Percentiles rank a stretch among this genome's conserved stretches.
phyloP scores from a whole-genome alignment of 2,329 filamentous ascomycete species.

The Neonectria ditissima region DNA sequence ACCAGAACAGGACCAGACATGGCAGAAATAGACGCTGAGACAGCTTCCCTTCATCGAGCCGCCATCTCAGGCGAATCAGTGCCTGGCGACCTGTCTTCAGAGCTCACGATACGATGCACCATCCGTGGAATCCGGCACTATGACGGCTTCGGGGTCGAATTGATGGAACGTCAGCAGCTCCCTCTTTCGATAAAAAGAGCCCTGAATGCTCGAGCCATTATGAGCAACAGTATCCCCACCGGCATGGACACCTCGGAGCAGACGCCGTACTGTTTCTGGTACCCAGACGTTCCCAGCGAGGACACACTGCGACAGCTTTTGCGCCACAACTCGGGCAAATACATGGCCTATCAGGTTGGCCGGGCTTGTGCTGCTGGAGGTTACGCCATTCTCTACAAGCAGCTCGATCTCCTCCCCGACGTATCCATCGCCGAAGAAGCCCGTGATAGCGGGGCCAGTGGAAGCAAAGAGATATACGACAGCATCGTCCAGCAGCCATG shows the following conservation, averaged over 20 bases:
- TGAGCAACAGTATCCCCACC: constrained; percentile 51
- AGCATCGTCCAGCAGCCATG: constrained; percentile 43
- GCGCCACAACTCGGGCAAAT: constrained; percentile 40
- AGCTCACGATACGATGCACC: too few relatives aligned
- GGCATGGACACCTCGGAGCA: constrained; percentile 30
- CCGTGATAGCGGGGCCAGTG: constrained; percentile 41
- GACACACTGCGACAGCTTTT: constrained; percentile 52
- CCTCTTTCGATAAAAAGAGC: not conserved
- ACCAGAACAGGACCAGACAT: too few relatives aligned
- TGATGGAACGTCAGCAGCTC: too few relatives aligned
- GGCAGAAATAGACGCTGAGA: too few relatives aligned
- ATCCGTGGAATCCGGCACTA: too few relatives aligned
- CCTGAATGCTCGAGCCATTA: constrained; percentile 50
- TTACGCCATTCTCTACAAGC: constrained; percentile 50
- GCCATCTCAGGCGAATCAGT: too few relatives aligned
- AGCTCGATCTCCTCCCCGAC: constrained; percentile 54
- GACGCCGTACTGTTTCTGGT: constrained; percentile 57
- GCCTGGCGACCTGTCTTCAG: too few relatives aligned
- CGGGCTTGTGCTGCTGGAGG: constrained; percentile 55
- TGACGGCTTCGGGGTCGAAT: too few relatives aligned
- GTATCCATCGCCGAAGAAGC: constrained; percentile 56
- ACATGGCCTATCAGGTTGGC: constrained; percentile 53
- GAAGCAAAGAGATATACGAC: constrained; percentile 44
- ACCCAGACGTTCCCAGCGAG: constrained; percentile 52
- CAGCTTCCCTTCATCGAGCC: too few relatives aligned